Evolutionary conservation across 805 yeast species (phyloP).

Genomic region (Yamadazyma sp.): DNA sequence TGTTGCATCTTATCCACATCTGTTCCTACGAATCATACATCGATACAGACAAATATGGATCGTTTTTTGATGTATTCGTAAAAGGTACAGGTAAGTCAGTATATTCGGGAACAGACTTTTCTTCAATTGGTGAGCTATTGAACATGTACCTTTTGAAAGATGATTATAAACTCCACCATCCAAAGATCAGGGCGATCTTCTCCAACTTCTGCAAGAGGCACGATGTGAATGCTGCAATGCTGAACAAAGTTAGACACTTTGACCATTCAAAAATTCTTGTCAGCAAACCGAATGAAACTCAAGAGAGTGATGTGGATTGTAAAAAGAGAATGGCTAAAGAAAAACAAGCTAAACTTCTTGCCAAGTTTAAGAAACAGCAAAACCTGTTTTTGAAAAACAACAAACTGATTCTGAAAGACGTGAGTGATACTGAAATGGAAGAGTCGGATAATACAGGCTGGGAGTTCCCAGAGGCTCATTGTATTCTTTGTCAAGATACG

Average conservation of each 20-base stretch:
- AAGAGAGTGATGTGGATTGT: slow-evolving; percentile 46
- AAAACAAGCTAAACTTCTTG: slow-evolving; percentile 69
- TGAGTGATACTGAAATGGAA: slow-evolving; percentile 44
- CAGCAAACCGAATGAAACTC: slow-evolving; percentile 14
- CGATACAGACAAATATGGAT: slow-evolving; percentile 29
- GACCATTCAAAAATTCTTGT: slow-evolving; percentile 24
- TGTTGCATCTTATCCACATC: slow-evolving; percentile 69
- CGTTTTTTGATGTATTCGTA: slow-evolving; percentile 29
- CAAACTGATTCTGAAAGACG: slow-evolving; percentile 26
- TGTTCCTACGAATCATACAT: slow-evolving; percentile 36
- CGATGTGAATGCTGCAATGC: slow-evolving; percentile 21
- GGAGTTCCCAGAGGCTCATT: slow-evolving; percentile 72
- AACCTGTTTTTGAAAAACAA: slow-evolving; percentile 64
- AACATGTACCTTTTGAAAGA: slow-evolving; percentile 42
- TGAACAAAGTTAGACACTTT: slow-evolving; percentile 21
- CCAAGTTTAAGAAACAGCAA: slow-evolving; percentile 79
- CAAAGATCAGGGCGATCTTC: slow-evolving; percentile 60
- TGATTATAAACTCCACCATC: slow-evolving; percentile 42
- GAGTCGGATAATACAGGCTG: slow-evolving; percentile 42
- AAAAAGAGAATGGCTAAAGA: slow-evolving; percentile 70
- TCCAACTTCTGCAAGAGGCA: slow-evolving; percentile 27
- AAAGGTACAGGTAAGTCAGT: slow-evolving; percentile 27
- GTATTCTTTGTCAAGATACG: slow-evolving; percentile 82
- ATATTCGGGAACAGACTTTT: slow-evolving; percentile 16
- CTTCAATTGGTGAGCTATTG: slow-evolving; percentile 39